Evolutionary conservation across 371 early-diverging fungal species (phyloP).

Genomic region (Rhizopus delemar): DNA sequence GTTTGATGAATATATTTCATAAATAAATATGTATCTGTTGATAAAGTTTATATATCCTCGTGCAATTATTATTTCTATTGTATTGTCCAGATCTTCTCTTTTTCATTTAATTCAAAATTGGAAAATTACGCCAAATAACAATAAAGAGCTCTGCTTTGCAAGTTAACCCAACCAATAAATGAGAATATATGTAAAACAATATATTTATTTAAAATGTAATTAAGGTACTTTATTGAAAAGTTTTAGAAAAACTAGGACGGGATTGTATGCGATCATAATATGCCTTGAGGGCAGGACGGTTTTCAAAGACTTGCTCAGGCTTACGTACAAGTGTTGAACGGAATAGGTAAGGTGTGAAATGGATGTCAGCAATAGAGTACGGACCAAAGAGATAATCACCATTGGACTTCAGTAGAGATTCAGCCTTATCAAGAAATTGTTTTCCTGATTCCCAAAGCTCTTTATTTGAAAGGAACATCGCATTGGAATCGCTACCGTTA

Average conservation of each 20-base stretch:
- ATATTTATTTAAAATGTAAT: too few species aligned
- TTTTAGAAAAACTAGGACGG: slow-evolving; percentile 34
- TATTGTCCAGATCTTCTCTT: too few species aligned
- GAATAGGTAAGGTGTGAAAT: slow-evolving; percentile 34
- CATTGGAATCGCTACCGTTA: slow-evolving; percentile 15
- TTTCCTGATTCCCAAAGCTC: slow-evolving; percentile 25
- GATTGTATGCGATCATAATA: slow-evolving; percentile 35
- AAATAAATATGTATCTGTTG: too few species aligned
- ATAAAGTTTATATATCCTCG: too few species aligned
- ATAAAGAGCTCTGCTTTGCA: too few species aligned
- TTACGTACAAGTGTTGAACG: slow-evolving; percentile 25
- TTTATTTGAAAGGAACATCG: slow-evolving; percentile 27
- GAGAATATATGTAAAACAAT: too few species aligned
- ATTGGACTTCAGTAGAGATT: slow-evolving; percentile 14
- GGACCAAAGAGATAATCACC: slow-evolving; percentile 34
- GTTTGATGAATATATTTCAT: too few species aligned
- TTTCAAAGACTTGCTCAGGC: slow-evolving; percentile 31
- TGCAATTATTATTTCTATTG: too few species aligned
- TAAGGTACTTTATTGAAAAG: slow-evolving; percentile 14
- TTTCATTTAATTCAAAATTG: too few species aligned
- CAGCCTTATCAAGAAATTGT: slow-evolving; percentile 34
- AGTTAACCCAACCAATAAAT: too few species aligned
- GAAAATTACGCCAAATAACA: too few species aligned
- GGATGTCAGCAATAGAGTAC: slow-evolving; percentile 37
- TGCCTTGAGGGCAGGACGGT: slow-evolving; percentile 30